phyloP scores from a whole-genome alignment of 2,329 filamentous ascomycete species.

The Hypoxylon sp. region DNA sequence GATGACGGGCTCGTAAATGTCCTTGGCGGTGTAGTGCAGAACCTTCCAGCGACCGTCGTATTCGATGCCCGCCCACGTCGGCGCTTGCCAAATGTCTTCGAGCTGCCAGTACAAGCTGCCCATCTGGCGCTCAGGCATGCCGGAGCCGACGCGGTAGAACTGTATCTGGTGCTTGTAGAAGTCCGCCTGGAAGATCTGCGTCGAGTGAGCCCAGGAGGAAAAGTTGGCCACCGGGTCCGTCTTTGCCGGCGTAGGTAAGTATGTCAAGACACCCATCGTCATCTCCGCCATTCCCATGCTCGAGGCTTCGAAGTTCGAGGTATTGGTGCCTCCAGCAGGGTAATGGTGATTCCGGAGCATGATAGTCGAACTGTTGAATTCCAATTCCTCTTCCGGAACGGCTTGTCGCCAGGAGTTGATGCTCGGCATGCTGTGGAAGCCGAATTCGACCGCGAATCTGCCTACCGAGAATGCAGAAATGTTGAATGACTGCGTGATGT shows the following conservation, averaged over 20 bases:
- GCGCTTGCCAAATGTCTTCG: slow-evolving; percentile 71
- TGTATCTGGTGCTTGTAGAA: slow-evolving; percentile 68
- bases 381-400: slow-evolving; percentile 58
- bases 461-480: slow-evolving; percentile 63
- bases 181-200: slow-evolving; percentile 71
- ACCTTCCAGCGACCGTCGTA: slow-evolving; percentile 71
- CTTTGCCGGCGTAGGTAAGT: slow-evolving; percentile 66
- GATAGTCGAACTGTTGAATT: slow-evolving; percentile 65
- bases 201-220: slow-evolving; percentile 67
- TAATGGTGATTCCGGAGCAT: slow-evolving; percentile 68
- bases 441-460: slow-evolving; percentile 70
- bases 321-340: slow-evolving; percentile 58
- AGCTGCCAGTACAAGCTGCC: slow-evolving; percentile 72
- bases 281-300: slow-evolving; percentile 62
- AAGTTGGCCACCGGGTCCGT: slow-evolving; percentile 64
- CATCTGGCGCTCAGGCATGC: slow-evolving; percentile 64
- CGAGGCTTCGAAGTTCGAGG: slow-evolving; percentile 54
- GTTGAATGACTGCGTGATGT: slow-evolving; percentile 61
- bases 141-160: slow-evolving; percentile 68
- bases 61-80: slow-evolving; percentile 70
- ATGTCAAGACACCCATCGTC: slow-evolving; percentile 62
- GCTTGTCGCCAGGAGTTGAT: slow-evolving; percentile 66
- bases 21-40: slow-evolving; percentile 64
- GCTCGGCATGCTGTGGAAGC: slow-evolving; percentile 69
- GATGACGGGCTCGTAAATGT: slow-evolving; percentile 67